phyloP scores from a whole-genome alignment of 169 alveolate genomes.

The Plasmodium ovale region DNA sequence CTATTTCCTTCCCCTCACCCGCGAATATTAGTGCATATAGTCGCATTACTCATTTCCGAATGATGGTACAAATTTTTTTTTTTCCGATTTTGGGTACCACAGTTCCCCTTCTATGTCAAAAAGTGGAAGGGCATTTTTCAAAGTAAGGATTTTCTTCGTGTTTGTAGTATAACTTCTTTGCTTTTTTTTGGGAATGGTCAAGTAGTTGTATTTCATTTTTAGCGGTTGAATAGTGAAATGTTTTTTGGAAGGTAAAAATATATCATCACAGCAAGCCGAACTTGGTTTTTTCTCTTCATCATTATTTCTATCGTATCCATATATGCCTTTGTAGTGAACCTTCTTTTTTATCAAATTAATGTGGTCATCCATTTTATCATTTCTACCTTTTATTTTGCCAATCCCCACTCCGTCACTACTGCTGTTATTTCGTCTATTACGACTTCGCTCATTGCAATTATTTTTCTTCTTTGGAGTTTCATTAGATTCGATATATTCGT shows the following conservation, averaged over 20 bases:
- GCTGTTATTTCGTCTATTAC: not conserved
- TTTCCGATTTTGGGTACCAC: constrained; percentile 40
- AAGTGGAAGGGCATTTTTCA: constrained; percentile 39
- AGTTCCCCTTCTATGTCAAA: constrained; percentile 63
- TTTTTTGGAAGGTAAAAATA: not conserved
- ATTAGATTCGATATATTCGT: constrained; percentile 56
- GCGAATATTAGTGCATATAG: too few species aligned
- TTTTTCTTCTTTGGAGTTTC: constrained; percentile 22
- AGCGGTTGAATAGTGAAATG: constrained; percentile 5
- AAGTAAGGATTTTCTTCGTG: constrained; percentile 15
- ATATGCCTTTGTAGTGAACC: not conserved
- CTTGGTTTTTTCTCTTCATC: not conserved
- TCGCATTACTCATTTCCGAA: constrained; percentile 39
- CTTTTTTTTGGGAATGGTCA: constrained; percentile 4
- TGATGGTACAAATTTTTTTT: constrained; percentile 23
- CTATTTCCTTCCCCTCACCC: too few species aligned
- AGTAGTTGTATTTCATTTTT: constrained; percentile 10
- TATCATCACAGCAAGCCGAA: constrained; percentile 11
- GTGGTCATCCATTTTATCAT: not conserved
- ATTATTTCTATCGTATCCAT: constrained; percentile 23
- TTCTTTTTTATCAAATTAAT: constrained; percentile 12
- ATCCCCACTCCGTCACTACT: not conserved
- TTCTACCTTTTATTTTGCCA: too few species aligned
- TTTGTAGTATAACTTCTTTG: not conserved
- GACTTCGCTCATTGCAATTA: not conserved